Evolutionary conservation across 2,329 filamentous ascomycete species (phyloP), one percentile per base, ranked within the genome.

Genomic region (Botrytis squamosa): DNA sequence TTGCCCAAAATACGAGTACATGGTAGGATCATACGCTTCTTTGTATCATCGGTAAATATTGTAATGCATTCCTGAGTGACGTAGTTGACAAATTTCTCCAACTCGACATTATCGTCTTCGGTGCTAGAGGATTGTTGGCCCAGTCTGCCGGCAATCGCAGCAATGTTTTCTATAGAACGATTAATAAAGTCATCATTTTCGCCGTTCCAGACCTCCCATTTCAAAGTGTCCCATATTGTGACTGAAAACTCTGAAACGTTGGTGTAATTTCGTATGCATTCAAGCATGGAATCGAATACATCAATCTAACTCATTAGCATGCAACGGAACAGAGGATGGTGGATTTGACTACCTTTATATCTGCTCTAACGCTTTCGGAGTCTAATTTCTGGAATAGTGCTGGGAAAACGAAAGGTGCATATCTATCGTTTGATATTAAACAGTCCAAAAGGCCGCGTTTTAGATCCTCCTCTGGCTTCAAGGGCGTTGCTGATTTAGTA

Each of bases 121-220:
- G 59, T 73, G 18, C 75, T 69, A 33, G 63, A 60, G 25, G 40
- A 29, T 29, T 63, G 62, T 33, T 52, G 63, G 18, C 67, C 60
- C 25, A 77, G 52, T 12, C 49, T 73, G 38, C 40, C 40, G 16
- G 76, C 71, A 9, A 81, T 74, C 14, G 74, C 73, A 33, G 74
- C 71, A 20, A 82, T 69, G 9, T 80, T 77, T 12, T 75, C 60
- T 12, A 80, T 62, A 25, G 80, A 77, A 33, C 75, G 77, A 44
- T 75, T 52, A 22, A 81, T 78, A 33, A 79, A 77, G 20, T 81
- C 79, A 22, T 79, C 80, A 46, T 79, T 79, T 52, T 79, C 77
- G 8, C 79, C 78, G 62, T 81, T 81, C 77, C 79, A 79, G 12
- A 82, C 73, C 63, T 82, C 80, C 67, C 79, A 81, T 71, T 82